Base-by-base conservation (phyloP, 306 rosid genomes). In the Citrullus amarus region DNA sequence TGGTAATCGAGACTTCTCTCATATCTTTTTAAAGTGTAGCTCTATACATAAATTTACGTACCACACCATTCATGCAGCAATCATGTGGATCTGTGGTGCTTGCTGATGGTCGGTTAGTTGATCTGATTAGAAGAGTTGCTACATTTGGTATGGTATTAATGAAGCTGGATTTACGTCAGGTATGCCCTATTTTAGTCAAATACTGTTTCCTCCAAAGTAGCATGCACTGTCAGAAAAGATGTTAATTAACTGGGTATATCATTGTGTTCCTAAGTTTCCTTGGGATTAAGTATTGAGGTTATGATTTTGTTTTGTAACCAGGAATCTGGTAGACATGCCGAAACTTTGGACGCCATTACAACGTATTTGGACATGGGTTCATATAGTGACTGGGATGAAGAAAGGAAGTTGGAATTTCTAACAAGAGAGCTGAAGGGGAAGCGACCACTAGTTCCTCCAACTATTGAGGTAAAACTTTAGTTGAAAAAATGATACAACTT, bases 81-180 rank as follows among this genome's bases (percentile, higher is more conserved):
- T 89, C 96, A 65, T 89, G 93, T 82, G 98, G 97, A 86, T 93
- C 97, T 76, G 98, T 92, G 79, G 88, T 93, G 85, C 89, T 92
- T 59, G 98, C 98, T 76, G 98, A 93, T 82, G 98, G 98, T 80
- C 94, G 98, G 61, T 91, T 93, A 75, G 90, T 93, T 80, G 97
- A 93, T 83, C 89, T 93, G 85, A 93, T 93, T 63, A 89, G 98
- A 80, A 89, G 96, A 89, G 96, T 88, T 86, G 79, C 85, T 50
- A 82, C 89, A 43, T 88, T 88, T 73, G 89, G 88, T 81, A 88
- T 88, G 92, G 92, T 90, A 82, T 76, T 93, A 82, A 91, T 93
- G 97, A 93, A 93, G 87, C 98, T 93, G 46, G 98, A 93, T 84
- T 80, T 93, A 80, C 98, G 97, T 79, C 97, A 93, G 96, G 98